phyloP scores from a whole-genome alignment of 352 stramenopile species.

The Thalassiosira livingstoniorum region DNA sequence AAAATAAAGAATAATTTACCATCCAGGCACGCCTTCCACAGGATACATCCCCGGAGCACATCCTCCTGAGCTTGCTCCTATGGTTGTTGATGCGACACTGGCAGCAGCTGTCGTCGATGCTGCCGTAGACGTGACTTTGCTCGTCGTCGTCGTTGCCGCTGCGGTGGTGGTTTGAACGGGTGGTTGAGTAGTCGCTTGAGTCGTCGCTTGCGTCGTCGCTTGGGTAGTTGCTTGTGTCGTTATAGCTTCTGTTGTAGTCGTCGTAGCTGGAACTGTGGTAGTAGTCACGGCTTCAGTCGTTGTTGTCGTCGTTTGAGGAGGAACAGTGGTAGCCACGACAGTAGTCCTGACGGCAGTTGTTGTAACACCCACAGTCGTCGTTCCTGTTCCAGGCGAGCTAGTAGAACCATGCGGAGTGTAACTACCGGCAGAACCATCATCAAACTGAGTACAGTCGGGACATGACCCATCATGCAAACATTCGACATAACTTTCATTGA shows the following conservation, averaged over 20 bases:
- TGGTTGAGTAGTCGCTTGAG: no score
- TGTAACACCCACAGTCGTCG: no score
- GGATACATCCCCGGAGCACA: constrained; percentile 30
- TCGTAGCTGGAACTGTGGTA: not conserved
- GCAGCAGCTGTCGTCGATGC: constrained; percentile 13
- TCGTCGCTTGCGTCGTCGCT: not conserved
- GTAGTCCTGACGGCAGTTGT: no score
- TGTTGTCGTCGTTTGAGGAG: not conserved
- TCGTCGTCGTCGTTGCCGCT: constrained; percentile 3
- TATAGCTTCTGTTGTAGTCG: not conserved
- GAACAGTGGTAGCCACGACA: no score
- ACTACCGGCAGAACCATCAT: no score
- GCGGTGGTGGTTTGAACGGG: not conserved
- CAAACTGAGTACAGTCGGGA: constrained; percentile 48
- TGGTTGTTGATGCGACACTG: not conserved
- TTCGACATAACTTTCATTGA: constrained; percentile 56
- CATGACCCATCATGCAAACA: constrained; percentile 59
- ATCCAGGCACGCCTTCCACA: constrained; percentile 31
- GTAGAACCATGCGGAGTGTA: no score
- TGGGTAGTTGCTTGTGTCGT: not conserved
- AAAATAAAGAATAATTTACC: not conserved
- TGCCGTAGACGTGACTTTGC: not conserved
- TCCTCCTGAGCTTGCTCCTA: not conserved
- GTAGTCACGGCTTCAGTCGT: not conserved
- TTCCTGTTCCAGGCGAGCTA: no score